Percentiles rank a stretch among this genome's conserved stretches.
Evolutionary conservation across 345 rosid genomes (phyloP).

Genomic region (Eucalyptus sp.): DNA sequence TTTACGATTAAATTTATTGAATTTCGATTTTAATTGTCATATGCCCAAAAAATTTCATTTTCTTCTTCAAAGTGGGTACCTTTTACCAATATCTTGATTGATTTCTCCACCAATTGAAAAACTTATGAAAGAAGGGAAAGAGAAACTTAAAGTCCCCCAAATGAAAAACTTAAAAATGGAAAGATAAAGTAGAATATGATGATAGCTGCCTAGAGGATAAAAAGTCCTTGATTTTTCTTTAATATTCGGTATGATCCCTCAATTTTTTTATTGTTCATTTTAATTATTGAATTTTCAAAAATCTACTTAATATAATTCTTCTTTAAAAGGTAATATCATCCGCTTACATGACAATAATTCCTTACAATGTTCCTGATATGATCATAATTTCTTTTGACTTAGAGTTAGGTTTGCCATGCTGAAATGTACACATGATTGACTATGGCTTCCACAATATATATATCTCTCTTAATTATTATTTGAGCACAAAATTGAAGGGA

Average conservation of each 20-base stretch:
- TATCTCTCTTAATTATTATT: background rate
- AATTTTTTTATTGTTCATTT: background rate
- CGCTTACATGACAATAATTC: no score
- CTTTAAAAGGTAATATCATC: no score
- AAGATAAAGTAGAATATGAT: background rate
- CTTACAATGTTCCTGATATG: no score
- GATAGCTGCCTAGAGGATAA: no score
- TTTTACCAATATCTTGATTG: background rate
- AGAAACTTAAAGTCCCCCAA: no score
- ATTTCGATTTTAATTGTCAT: background rate
- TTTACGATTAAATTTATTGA: background rate
- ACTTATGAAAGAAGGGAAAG: no score
- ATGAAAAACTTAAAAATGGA: no score
- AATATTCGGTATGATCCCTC: background rate
- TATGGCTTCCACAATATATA: background rate
- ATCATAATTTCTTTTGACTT: no score
- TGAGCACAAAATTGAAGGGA: rapidly evolving
- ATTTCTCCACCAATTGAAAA: background rate
- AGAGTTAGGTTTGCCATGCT: no score
- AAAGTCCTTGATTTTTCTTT: background rate
- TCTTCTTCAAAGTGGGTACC: background rate
- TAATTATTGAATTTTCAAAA: background rate
- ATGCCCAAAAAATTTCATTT: background rate
- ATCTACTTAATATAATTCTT: no score
- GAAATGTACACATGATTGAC: no score